Conservation (phyloP, 306 rosid genomes). For the Clitoria ternatea region DNA sequence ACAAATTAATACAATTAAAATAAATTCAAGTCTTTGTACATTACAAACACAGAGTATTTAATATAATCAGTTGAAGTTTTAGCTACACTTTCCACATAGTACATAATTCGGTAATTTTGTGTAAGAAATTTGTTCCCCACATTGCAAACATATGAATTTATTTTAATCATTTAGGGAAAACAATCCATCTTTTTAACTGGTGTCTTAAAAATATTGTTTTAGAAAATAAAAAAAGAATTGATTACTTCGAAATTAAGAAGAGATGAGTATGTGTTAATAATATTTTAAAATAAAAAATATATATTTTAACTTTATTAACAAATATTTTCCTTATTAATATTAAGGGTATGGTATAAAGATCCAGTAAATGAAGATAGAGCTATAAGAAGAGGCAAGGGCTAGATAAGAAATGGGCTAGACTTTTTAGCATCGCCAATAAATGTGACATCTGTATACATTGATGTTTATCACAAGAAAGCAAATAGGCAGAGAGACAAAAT, state of each 20-base stretch:
- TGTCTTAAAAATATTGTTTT: no score
- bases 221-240: no score
- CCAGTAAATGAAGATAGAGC: not conserved
- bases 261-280: no score
- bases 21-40: not conserved
- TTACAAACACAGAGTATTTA: not conserved
- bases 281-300: no score
- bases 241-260: no score
- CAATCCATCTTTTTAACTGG: no score
- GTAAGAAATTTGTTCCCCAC: not conserved
- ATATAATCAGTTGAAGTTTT: not conserved
- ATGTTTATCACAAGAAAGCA: not conserved
- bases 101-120: not conserved
- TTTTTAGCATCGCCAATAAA: not conserved
- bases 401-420: not conserved
- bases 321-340: no score
- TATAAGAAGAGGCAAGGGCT: not conserved
- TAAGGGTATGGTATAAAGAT: not conserved
- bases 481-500: not conserved
- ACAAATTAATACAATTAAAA: slow-evolving; percentile 8
- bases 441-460: not conserved
- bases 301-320: no score
- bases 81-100: not conserved
- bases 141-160: not conserved
- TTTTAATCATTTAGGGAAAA: not conserved